Conservation (phyloP, 1,284 basidiomycete genomes). For the Ganoderma sinense region DNA sequence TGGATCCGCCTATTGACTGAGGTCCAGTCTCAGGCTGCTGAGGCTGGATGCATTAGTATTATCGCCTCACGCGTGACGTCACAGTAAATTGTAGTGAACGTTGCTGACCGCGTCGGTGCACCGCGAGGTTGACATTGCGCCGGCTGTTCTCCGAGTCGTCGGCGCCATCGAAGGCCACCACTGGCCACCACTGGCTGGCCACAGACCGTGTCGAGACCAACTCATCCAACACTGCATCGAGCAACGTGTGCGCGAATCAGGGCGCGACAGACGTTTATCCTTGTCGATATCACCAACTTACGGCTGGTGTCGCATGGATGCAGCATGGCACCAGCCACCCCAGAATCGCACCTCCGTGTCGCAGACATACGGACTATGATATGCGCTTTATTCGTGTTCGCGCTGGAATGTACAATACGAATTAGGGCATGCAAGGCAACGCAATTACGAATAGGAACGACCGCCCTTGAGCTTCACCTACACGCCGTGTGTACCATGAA, state of each 20-base stretch:
- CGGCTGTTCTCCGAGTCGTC: not conserved
- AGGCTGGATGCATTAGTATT: not conserved
- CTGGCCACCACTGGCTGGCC: not conserved
- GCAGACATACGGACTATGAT: not conserved
- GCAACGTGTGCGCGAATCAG: constrained; percentile 3
- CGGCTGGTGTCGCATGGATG: not conserved
- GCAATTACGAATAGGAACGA: constrained; percentile 7
- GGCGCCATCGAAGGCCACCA: not conserved
- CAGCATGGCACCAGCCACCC: not conserved
- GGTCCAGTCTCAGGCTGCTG: not conserved
- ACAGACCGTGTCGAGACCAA: constrained; percentile 3
- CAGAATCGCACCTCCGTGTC: not conserved
- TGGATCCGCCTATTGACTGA: not conserved
- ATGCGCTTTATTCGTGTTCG: not conserved
- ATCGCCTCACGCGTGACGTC: constrained; percentile 10
- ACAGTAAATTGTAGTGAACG: constrained; percentile 16
- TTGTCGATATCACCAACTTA: not conserved
- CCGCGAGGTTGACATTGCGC: not conserved
- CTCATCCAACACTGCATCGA: not conserved
- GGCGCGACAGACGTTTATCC: not conserved
- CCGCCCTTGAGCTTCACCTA: not conserved
- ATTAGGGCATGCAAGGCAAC: constrained; percentile 15
- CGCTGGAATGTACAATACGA: constrained; percentile 11
- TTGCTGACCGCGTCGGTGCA: constrained; percentile 21
- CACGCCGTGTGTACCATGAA: not conserved